These are phyloP conservation scores for Scutellaria barbata DNA, from an alignment of 257 asterid species.

Conservation along the genomic window DNA sequence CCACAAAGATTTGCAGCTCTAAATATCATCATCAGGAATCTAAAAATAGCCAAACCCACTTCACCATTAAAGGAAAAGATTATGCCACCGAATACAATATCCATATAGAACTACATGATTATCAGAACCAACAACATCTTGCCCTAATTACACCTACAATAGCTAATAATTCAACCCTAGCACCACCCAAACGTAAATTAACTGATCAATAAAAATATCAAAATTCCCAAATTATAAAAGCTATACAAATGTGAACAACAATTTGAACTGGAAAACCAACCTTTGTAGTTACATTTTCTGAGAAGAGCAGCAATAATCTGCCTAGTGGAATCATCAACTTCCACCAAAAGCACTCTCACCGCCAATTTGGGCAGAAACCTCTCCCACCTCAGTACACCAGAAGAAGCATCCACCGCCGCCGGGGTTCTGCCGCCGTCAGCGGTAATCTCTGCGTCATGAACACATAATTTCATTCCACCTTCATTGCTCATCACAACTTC, in stretches of 20 bases:
- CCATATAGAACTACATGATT: too few species aligned
- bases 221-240: conserved; percentile 9
- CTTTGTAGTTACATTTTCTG: conserved; percentile 89
- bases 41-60: background rate
- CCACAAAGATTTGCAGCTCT: conserved; percentile 10
- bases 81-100: too few species aligned
- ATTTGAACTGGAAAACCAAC: conserved; percentile 39
- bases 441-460: conserved; percentile 36
- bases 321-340: conserved; percentile 89
- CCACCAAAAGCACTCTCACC: conserved; percentile 81
- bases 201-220: background rate
- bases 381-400: conserved; percentile 64
- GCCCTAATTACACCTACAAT: too few species aligned
- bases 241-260: background rate
- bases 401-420: conserved; percentile 38
- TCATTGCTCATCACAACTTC: conserved; percentile 62
- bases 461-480: conserved; percentile 41
- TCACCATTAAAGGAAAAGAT: too few species aligned
- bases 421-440: conserved; percentile 33
- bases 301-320: conserved; percentile 92
- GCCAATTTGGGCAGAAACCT: conserved; percentile 80
- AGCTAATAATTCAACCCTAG: background rate
- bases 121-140: too few species aligned
- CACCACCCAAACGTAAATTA: background rate
- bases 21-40: conserved; percentile 13